Evolutionary conservation across 169 alveolate species (phyloP), one percentile per base, ranked within the genome.

Genomic region (Miamiensis avidus): DNA sequence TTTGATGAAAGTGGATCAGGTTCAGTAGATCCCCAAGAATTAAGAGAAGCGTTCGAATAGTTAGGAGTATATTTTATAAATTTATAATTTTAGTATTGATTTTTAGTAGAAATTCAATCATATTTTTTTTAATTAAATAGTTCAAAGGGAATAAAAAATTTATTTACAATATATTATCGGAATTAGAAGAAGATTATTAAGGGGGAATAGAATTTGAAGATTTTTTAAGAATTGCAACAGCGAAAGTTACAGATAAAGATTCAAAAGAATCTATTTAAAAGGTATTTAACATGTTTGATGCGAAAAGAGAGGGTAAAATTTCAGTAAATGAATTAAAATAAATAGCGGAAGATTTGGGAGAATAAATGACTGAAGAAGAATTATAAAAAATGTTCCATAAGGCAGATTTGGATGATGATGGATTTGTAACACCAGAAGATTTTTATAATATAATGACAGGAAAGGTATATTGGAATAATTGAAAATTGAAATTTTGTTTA

Each of bases 281-380:
- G 82, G 94, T 93, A 28, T 93, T 93, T 73, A 90, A 84, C n/a
- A 76, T 93, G 64, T 93, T 90, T 83, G 94, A 93, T 74, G 75
- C 85, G 78, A 83, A 93, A 74, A 87, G 87, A 33, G 93, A 90
- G 28, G 92, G 92, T 31, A 73, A 78, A 65, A 86, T 93, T 49
- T 76, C 92, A 27, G 86, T 91, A 64, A 84, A 89, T 32, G 94
- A 93, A 72, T 85, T 93, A 31, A 86, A 83, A 76, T 65, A 88
- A 76, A 93, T 93, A 0, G 93, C 96, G 11, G 86, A 83, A 73
- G 96, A 93, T 69, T 82, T 93, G n/a, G 94, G 94, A 74, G 94
- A 90, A 76, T 94, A 90, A 84, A 93, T 93, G 96, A 93, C 96
- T 25, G 96, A 93, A 75, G 94, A 93, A 76, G 94, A 93, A 82